phyloP scores from a whole-genome alignment of 208 protist species.

The Crithidia mellificae region DNA sequence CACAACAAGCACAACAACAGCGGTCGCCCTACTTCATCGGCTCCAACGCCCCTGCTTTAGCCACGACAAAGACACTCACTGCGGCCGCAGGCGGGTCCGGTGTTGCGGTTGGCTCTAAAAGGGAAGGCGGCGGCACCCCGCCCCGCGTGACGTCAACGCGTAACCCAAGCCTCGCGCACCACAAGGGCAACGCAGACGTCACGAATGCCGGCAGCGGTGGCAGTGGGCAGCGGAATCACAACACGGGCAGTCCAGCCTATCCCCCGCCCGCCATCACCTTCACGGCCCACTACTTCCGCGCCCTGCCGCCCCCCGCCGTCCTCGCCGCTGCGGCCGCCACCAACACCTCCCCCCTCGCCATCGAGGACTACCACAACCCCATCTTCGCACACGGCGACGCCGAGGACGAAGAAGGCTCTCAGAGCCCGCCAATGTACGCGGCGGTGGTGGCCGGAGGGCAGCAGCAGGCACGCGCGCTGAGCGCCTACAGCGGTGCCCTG shows the following conservation, averaged over 20 bases:
- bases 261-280: slow-evolving; percentile 23
- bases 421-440: slow-evolving; percentile 2
- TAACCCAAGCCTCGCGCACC: not conserved
- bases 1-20: slow-evolving; percentile 2
- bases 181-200: not conserved
- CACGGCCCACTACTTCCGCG: slow-evolving; percentile 72
- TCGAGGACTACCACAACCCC: slow-evolving; percentile 34
- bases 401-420: not conserved
- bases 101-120: not conserved
- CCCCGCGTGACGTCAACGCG: not conserved
- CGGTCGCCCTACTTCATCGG: not conserved
- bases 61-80: not conserved
- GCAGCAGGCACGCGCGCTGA: not conserved
- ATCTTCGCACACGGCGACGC: not conserved
- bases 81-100: not conserved
- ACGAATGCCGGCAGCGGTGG: not conserved
- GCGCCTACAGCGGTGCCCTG: slow-evolving; percentile 1
- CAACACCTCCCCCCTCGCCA: slow-evolving; percentile 39
- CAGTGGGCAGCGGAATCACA: no score
- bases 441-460: slow-evolving; percentile 13
- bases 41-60: not conserved
- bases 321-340: slow-evolving; percentile 13
- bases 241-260: not conserved
- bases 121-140: not conserved
- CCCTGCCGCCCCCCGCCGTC: slow-evolving; percentile 36